Evolutionary conservation across 2,329 filamentous ascomycete species (phyloP).

Genomic region (Hymenoscyphus scutula): DNA sequence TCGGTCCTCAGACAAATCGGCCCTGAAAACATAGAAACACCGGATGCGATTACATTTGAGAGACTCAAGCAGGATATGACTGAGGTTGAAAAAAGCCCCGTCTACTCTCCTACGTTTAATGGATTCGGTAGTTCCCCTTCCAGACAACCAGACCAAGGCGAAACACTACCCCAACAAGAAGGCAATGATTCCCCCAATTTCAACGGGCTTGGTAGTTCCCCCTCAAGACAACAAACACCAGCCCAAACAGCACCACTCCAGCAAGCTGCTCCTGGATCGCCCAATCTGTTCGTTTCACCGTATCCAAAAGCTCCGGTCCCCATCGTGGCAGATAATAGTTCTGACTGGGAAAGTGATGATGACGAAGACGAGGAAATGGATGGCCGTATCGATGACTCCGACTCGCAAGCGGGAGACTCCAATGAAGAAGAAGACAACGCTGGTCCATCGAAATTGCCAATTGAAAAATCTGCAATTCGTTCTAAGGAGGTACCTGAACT

Average conservation of each 20-base stretch:
- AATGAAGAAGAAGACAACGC: background rate
- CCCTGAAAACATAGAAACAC: constrained; percentile 30
- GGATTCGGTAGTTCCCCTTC: constrained; percentile 34
- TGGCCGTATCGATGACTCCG: background rate
- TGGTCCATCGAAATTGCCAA: background rate
- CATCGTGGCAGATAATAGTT: constrained; percentile 6
- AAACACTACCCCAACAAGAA: constrained; percentile 6
- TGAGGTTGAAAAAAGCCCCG: constrained; percentile 19
- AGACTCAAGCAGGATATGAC: constrained; percentile 27
- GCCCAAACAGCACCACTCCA: too few relatives aligned
- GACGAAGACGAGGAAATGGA: background rate
- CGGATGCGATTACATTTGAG: constrained; percentile 27
- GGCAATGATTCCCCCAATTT: constrained; percentile 26
- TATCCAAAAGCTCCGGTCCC: background rate
- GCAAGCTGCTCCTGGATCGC: background rate
- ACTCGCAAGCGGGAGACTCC: background rate
- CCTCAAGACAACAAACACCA: constrained; percentile 19
- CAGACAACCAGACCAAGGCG: constrained; percentile 13
- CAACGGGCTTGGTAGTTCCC: constrained; percentile 35
- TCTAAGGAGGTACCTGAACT: background rate
- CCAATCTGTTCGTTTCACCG: background rate
- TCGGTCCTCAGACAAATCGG: constrained; percentile 34
- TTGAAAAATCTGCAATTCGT: background rate
- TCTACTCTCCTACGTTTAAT: constrained; percentile 35
- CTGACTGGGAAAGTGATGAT: constrained; percentile 4